These are phyloP conservation scores for Penicillium aurantiogriseum DNA, from an alignment of 2,329 filamentous ascomycete genomes.

Conservation along the genomic window DNA sequence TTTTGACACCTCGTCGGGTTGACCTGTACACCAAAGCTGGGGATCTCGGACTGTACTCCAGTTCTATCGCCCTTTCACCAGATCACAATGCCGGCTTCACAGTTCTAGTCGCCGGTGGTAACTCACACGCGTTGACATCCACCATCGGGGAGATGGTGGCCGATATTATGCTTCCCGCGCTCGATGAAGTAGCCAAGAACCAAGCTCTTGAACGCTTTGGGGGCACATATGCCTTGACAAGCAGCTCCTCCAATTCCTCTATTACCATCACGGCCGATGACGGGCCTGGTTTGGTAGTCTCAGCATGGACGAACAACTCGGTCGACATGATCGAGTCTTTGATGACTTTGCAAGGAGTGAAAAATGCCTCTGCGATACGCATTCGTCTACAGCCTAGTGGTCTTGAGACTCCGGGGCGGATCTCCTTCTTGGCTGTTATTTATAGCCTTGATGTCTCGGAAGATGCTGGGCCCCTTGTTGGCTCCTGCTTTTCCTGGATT, in stretches of 20 bases:
- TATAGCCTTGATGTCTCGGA: background rate
- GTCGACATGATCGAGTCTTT: slow-evolving; percentile 19
- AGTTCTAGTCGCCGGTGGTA: slow-evolving; percentile 21
- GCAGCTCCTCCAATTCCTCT: slow-evolving; percentile 11
- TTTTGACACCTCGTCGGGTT: slow-evolving; percentile 15
- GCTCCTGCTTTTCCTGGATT: slow-evolving; percentile 18
- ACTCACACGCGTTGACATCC: slow-evolving; percentile 7
- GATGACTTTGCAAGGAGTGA: slow-evolving; percentile 2
- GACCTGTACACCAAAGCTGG: slow-evolving; percentile 30
- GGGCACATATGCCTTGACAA: slow-evolving; percentile 16
- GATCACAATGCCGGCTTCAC: slow-evolving; percentile 28
- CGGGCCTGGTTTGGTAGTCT: slow-evolving; percentile 18
- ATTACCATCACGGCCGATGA: slow-evolving; percentile 23
- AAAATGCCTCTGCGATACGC: slow-evolving; percentile 10
- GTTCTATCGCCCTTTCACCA: slow-evolving; percentile 24
- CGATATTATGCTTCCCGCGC: slow-evolving; percentile 14
- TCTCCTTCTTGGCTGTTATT: slow-evolving; percentile 24
- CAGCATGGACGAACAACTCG: slow-evolving; percentile 21
- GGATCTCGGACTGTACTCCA: slow-evolving; percentile 25
- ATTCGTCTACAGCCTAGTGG: slow-evolving; percentile 28
- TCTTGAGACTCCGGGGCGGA: slow-evolving; percentile 10
- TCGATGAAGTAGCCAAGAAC: slow-evolving; percentile 24
- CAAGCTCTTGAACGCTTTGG: slow-evolving; percentile 20
- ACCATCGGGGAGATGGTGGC: slow-evolving; percentile 18
- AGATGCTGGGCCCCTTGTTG: slow-evolving; percentile 14